Conservation (phyloP, 345 rosid species). For the Boechera stricta region DNA sequence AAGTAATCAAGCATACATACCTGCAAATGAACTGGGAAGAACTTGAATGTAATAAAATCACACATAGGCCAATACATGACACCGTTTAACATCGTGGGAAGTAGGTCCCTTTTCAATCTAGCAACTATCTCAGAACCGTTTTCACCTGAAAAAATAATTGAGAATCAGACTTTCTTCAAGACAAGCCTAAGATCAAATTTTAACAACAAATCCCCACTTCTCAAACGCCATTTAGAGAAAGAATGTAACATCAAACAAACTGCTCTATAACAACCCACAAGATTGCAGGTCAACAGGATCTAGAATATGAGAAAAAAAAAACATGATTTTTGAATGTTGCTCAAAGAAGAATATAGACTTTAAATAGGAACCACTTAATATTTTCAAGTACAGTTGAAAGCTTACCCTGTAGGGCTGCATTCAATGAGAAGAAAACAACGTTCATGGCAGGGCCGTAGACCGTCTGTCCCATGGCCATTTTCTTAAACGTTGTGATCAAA, state of each 20-base stretch:
- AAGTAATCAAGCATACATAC: constrained; percentile 44
- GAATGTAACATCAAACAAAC: background rate
- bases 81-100: constrained; percentile 78
- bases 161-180: background rate
- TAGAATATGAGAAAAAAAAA: background rate
- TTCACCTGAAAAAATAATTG: constrained; percentile 64
- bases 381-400: background rate
- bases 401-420: constrained; percentile 80
- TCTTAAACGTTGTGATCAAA: constrained; percentile 77
- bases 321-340: background rate
- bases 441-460: constrained; percentile 86
- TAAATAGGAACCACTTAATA: background rate
- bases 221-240: background rate
- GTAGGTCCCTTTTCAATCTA: constrained; percentile 76
- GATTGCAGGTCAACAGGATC: background rate
- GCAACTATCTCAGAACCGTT: constrained; percentile 64
- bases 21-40: constrained; percentile 89
- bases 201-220: background rate
- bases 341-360: background rate
- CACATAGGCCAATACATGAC: constrained; percentile 93
- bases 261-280: background rate
- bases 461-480: constrained; percentile 82
- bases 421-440: constrained; percentile 73
- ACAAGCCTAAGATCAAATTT: background rate
- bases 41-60: constrained; percentile 88